Evolutionary conservation across 495 filamentous ascomycete species (phyloP), one percentile per base, ranked within the genome.

Genomic region (Penicillium soppii): DNA sequence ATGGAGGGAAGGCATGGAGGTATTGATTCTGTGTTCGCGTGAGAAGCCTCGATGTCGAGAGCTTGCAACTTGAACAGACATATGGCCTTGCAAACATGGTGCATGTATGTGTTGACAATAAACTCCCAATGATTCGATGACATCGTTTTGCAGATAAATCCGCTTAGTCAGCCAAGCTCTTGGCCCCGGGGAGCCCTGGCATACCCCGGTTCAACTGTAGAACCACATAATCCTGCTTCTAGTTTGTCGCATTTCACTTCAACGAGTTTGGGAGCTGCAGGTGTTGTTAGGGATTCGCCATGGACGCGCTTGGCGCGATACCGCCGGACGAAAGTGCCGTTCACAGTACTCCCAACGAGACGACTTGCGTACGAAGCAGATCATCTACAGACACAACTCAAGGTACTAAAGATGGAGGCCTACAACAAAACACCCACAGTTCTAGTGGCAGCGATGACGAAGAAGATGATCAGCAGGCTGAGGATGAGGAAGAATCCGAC

Each of bases 401-500:
- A 23, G 53, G 62, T 42, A 44, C 59, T 30, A 59, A 57, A 26
- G 42, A 67, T 29, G 35, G 45, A 49, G 37, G 57, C 35, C 48
- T 54, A 42, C 43, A 40, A 19, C 21, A 35, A 27, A 43, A 53
- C 7, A 55, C 60, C 20, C 57, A 61, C 37, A 67, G 59, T 12
- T 59, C 63, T 35, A 66, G 59, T 29, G 43, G 52, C 38, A 53
- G 56, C 25, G 58, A 56, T 8, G 54, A 65, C 7, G 59, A 65
- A 15, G 58, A 52, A 16, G 57, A 57, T 23, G 67, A 60, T 23
- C 56, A 72, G 0, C 74, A 77, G 0, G 73, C 78, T 0, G 75
- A 76, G 0, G 78, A 81, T 0, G 76, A 80, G 0, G 85, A 85
- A 0, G 85, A 84, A 0, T 85, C 86, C 0, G 88, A 91, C 0